Conservation (phyloP, 1,284 basidiomycete genomes). For the Vanrija humicola region DNA sequence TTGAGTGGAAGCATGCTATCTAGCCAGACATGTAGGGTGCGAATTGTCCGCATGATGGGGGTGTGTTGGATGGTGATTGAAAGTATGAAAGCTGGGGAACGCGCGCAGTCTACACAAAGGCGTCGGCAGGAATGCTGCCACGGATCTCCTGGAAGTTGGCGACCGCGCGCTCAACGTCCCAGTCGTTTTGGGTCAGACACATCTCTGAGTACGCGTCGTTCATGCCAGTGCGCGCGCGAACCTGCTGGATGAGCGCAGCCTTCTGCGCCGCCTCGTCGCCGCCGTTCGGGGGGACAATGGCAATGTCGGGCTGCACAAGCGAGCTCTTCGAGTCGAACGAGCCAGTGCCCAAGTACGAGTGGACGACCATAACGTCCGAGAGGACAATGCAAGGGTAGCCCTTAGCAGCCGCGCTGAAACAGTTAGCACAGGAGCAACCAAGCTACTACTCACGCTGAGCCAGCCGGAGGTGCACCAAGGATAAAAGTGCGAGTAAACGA, state of each 20-base stretch:
- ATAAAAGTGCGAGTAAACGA: slow-evolving; percentile 93
- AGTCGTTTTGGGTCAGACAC: slow-evolving; percentile 73
- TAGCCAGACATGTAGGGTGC: too few species aligned
- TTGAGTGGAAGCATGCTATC: too few species aligned
- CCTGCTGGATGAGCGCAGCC: slow-evolving; percentile 53
- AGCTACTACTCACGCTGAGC: slow-evolving; percentile 62
- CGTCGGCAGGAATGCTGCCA: slow-evolving; percentile 34
- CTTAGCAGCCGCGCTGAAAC: slow-evolving; percentile 60
- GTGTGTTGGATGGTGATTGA: too few species aligned
- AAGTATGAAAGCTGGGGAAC: too few species aligned
- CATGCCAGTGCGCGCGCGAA: slow-evolving; percentile 67
- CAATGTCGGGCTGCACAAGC: slow-evolving; percentile 38
- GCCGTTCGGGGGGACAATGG: slow-evolving; percentile 28
- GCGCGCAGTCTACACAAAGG: slow-evolving; percentile 16
- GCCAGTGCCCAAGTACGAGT: slow-evolving; percentile 73
- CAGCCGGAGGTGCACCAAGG: slow-evolving; percentile 71
- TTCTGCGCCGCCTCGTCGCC: slow-evolving; percentile 14
- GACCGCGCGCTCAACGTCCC: slow-evolving; percentile 70
- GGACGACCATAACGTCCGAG: slow-evolving; percentile 80
- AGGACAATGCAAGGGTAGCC: slow-evolving; percentile 90
- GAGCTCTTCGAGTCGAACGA: slow-evolving; percentile 54
- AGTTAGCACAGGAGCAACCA: not conserved
- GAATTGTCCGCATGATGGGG: too few species aligned
- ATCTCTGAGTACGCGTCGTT: slow-evolving; percentile 72
- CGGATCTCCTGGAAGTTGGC: slow-evolving; percentile 68